Percentiles rank a stretch among this genome's conserved stretches.
These are phyloP conservation scores for Serpula lacrymans DNA, from an alignment of 768 basidiomycete species.

Conservation along the genomic window DNA sequence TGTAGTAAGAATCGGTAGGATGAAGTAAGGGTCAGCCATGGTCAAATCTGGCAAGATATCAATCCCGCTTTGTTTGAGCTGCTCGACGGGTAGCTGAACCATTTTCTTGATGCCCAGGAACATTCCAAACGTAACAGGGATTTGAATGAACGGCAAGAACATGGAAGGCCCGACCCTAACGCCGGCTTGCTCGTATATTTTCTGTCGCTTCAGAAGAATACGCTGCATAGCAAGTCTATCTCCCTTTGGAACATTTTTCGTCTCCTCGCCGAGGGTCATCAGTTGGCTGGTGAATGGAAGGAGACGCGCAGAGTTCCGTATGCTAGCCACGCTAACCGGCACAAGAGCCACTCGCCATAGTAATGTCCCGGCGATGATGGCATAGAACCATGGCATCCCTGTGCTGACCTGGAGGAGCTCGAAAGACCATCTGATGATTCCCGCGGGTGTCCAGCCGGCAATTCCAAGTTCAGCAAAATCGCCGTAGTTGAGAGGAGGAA, in stretches of 20 bases:
- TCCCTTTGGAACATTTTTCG: slow-evolving; percentile 35
- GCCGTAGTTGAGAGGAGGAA: slow-evolving; percentile 61
- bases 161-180: slow-evolving; percentile 56
- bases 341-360: slow-evolving; percentile 59
- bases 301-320: slow-evolving; percentile 50
- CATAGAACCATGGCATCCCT: slow-evolving; percentile 81
- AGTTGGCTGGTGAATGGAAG: slow-evolving; percentile 43
- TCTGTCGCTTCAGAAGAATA: slow-evolving; percentile 41
- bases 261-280: slow-evolving; percentile 48
- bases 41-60: slow-evolving; percentile 77
- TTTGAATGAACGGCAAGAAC: slow-evolving; percentile 60
- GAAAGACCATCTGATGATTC: slow-evolving; percentile 56
- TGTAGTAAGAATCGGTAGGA: slow-evolving; percentile 61
- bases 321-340: slow-evolving; percentile 54
- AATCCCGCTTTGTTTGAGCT: slow-evolving; percentile 75
- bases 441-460: slow-evolving; percentile 60
- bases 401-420: slow-evolving; percentile 68
- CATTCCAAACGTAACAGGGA: slow-evolving; percentile 73
- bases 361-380: slow-evolving; percentile 64
- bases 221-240: slow-evolving; percentile 43
- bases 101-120: slow-evolving; percentile 81
- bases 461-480: slow-evolving; percentile 71
- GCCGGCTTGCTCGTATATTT: slow-evolving; percentile 61
- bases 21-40: slow-evolving; percentile 66
- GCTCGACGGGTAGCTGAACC: slow-evolving; percentile 66